phyloP scores from a whole-genome alignment of 2,329 filamentous ascomycete genomes.

The Fusarium albosuccineum region DNA sequence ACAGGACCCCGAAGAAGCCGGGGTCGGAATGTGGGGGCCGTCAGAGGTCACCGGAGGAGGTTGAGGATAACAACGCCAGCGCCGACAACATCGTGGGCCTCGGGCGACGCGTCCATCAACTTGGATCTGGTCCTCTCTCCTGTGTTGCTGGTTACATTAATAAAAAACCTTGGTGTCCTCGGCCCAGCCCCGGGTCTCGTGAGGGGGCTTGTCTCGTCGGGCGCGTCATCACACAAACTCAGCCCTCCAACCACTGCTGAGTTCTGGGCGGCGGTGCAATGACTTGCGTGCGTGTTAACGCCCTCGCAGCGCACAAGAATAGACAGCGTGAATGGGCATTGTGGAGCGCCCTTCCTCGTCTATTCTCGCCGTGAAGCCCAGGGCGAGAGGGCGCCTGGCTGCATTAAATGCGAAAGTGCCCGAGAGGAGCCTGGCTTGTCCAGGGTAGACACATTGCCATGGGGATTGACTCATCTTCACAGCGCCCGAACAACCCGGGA shows the following conservation, averaged over 20 bases:
- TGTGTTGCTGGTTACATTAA: neutral
- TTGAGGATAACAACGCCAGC: neutral
- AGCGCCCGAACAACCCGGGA: neutral
- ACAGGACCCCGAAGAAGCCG: slow-evolving; percentile 24
- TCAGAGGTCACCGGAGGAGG: neutral
- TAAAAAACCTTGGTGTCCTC: neutral
- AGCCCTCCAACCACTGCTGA: slow-evolving; percentile 25
- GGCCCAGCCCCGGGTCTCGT: too few relatives aligned
- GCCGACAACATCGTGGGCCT: neutral
- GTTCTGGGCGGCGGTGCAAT: slow-evolving; percentile 31
- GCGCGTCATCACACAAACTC: slow-evolving; percentile 25
- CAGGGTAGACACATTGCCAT: neutral
- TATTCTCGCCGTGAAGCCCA: neutral
- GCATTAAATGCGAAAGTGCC: slow-evolving; percentile 1
- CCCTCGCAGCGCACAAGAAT: slow-evolving; percentile 13
- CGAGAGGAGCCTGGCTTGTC: neutral
- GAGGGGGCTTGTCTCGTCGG: neutral
- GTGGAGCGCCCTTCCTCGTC: slow-evolving; percentile 2
- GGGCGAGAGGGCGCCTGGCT: slow-evolving; percentile 11
- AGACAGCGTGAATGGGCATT: slow-evolving; percentile 6
- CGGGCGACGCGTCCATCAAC: neutral
- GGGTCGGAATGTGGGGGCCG: slow-evolving; percentile 27
- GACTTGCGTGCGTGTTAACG: neutral
- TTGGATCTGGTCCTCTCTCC: neutral
- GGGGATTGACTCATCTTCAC: slow-evolving; percentile 11